phyloP scores from a whole-genome alignment of 2,329 filamentous ascomycete species.

The Claviceps lovelessii region DNA sequence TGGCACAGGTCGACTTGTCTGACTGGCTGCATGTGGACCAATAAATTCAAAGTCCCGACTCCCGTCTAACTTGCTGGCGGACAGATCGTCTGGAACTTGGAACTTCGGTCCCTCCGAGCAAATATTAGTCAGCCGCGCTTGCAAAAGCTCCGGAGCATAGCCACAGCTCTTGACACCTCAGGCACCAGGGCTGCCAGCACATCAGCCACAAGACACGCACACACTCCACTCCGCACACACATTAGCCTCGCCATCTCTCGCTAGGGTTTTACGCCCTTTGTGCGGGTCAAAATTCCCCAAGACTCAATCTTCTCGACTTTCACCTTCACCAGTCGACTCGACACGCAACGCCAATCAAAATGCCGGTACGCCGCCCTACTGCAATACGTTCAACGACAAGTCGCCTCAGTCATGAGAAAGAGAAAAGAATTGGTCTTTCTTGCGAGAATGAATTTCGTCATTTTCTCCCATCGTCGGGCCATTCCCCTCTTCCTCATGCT shows the following conservation, averaged over 20 bases:
- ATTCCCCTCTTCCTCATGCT: not conserved
- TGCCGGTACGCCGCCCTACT: constrained; percentile 23
- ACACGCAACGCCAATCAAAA: constrained; percentile 26
- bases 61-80: not conserved
- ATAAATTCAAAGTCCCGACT: not conserved
- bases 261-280: constrained; percentile 26
- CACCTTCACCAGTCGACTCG: constrained; percentile 22
- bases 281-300: constrained; percentile 21
- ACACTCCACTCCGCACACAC: not conserved
- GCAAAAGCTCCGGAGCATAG: not conserved
- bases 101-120: not conserved
- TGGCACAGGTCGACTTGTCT: not conserved
- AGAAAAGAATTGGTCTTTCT: not conserved
- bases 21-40: not conserved
- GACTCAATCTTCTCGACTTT: constrained; percentile 17
- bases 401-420: not conserved
- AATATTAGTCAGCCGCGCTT: not conserved
- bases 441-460: not conserved
- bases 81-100: not conserved
- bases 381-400: constrained; percentile 1
- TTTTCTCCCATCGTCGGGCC: not conserved
- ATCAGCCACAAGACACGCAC: not conserved
- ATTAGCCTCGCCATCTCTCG: constrained; percentile 3
- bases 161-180: not conserved
- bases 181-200: not conserved